Base-by-base conservation (phyloP, 257 asterid genomes). In the Paraleonurus japonicus region DNA sequence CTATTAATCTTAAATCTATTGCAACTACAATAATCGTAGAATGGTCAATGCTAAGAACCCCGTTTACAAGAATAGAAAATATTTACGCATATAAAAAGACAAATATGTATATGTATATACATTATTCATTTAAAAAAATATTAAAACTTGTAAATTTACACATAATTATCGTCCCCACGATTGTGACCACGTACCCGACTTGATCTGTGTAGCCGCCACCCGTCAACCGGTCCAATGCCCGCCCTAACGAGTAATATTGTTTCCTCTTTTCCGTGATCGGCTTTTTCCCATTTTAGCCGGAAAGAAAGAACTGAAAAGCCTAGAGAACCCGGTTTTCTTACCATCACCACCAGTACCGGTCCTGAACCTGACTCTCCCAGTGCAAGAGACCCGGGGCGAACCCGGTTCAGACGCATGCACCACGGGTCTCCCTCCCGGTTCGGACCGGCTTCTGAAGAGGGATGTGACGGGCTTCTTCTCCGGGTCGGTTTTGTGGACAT, bases 331-430 rank as follows among this genome's bases (percentile, higher is more conserved):
- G 70, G 87, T 67, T 76, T 65, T 86, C 82, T 78, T 84, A 11
- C 76, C 39, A 7, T 74, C 69, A 19, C 71, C 39, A n/a, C 47
- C 47, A 35, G 12, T 35, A 10, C 47, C 61, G 1, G 67, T 79
- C 67, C 66, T 79, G 62, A 72, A 16, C 75, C 74, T 76, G 20
- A 86, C 85, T 69, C 81, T 73, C 9, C 95, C 89, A 0, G 83
- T 85, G 61, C 89, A 85, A 2, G 89, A 77, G 2, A 85, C 89
- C 41, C 81, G 66, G 0, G 89, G 89, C 0, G 89, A 85, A 64
- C 45, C 84, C 74, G 87, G 89, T 60, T 85, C 87, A 23, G 79
- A 1, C 0, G 62, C 53, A 27, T 74, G 81, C 9, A 2, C 22
- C 1, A 33, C 22, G 3, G 76, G 2, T 15, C 78, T 75, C 13